phyloP scores from a whole-genome alignment of 495 filamentous ascomycete species.

The Trichoderma orchidacearum region DNA sequence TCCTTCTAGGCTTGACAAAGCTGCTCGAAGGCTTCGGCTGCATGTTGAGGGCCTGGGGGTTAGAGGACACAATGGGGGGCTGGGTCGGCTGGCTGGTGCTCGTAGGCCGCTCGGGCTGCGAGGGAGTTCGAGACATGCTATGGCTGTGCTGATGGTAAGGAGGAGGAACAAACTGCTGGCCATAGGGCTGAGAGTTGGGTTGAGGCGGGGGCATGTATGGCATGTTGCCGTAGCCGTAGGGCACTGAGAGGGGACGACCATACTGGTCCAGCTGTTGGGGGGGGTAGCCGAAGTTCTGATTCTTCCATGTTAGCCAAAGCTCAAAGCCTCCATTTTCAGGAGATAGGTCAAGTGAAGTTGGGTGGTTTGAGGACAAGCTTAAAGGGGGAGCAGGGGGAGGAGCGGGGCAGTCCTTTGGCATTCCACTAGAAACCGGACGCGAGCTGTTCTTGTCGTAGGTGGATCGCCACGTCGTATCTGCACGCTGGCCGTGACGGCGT shows the following conservation, averaged over 20 bases:
- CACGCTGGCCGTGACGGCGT: not conserved
- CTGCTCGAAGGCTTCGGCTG: slow-evolving; percentile 47
- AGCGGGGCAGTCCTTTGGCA: slow-evolving; percentile 6
- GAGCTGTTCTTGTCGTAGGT: not conserved
- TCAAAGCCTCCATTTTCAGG: slow-evolving; percentile 60
- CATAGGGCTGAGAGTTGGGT: slow-evolving; percentile 31
- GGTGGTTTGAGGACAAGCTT: slow-evolving; percentile 17
- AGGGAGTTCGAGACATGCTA: slow-evolving; percentile 66
- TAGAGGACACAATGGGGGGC: slow-evolving; percentile 29
- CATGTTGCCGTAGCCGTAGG: slow-evolving; percentile 12
- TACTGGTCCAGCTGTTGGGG: slow-evolving; percentile 11
- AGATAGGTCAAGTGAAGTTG: slow-evolving; percentile 41
- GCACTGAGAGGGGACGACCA: slow-evolving; percentile 9
- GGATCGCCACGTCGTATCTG: not conserved
- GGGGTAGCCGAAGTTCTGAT: slow-evolving; percentile 40
- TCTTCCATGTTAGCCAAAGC: slow-evolving; percentile 50
- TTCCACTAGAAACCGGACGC: not conserved
- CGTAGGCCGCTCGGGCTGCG: slow-evolving; percentile 68
- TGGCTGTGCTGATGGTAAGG: slow-evolving; percentile 41
- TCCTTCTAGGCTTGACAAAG: slow-evolving; percentile 48
- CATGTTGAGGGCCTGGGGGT: slow-evolving; percentile 40
- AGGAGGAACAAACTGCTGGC: slow-evolving; percentile 36
- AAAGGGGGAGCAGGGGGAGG: slow-evolving; percentile 12
- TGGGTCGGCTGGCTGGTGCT: slow-evolving; percentile 53
- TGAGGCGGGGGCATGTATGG: slow-evolving; percentile 35